These are phyloP conservation scores for Penicillium verhagenii DNA, from an alignment of 495 filamentous ascomycete species.

Conservation along the genomic window DNA sequence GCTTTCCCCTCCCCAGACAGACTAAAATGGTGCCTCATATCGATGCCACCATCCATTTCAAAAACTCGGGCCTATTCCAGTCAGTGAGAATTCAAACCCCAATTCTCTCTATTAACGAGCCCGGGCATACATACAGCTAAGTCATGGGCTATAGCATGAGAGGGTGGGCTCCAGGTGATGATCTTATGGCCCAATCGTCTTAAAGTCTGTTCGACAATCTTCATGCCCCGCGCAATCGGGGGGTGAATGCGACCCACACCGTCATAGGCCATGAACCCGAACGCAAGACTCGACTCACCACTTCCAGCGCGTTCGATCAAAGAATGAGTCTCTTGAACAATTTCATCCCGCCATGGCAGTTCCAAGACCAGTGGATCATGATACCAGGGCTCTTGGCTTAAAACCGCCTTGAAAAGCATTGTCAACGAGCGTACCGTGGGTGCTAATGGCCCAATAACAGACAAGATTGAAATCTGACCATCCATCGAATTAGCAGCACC, in stretches of 20 bases:
- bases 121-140: conserved; percentile 27
- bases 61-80: conserved; percentile 21
- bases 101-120: background rate
- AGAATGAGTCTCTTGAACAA: conserved; percentile 45
- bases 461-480: conserved; percentile 56
- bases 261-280: conserved; percentile 54
- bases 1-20: conserved; percentile 56
- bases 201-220: conserved; percentile 50
- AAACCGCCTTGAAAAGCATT: conserved; percentile 53
- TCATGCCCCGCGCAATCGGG: conserved; percentile 53
- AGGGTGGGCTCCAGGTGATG: conserved; percentile 59
- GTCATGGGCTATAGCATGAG: conserved; percentile 36
- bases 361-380: conserved; percentile 61
- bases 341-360: conserved; percentile 60
- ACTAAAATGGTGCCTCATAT: conserved; percentile 45
- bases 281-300: conserved; percentile 40
- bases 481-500: conserved; percentile 52
- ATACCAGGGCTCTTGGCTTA: conserved; percentile 60
- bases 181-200: conserved; percentile 55
- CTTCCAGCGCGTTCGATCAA: conserved; percentile 32
- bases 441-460: conserved; percentile 58
- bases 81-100: background rate
- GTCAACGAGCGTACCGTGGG: conserved; percentile 48
- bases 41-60: conserved; percentile 51
- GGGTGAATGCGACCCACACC: conserved; percentile 49